Evolutionary conservation across 2,329 filamentous ascomycete genomes (phyloP), one percentile per base, ranked within the genome.

Genomic region (Pochonia chlamydosporia): DNA sequence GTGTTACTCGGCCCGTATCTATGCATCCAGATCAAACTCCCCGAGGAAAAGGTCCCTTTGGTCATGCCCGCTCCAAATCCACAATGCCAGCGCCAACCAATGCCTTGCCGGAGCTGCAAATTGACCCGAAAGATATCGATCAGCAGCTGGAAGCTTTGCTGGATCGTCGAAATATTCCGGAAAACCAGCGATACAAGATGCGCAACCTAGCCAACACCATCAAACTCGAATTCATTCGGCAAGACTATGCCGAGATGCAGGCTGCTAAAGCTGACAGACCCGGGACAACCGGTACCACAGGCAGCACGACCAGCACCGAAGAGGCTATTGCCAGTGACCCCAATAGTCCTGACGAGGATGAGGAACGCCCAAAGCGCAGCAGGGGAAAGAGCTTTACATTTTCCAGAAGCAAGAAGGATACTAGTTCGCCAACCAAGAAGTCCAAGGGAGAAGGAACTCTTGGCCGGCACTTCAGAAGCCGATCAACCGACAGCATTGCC

Each of bases 171-270:
- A 96, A 97, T 59, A 95, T 97, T 46, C 91, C 92, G 3, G 88
- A 95, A 60, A 87, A 96, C 54, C 90, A 96, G 74, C 79, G 92
- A 47, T 89, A 92, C 65, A 95, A 95, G 70, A 96, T 99, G 90
- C 81, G 92, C 40, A 91, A 84, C 48, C 73, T 99, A 50, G 89
- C 88, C 52, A 79, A 89, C 54, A 86, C 87, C 30, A 91, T 97
- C 71, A 99, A 99, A 69, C 88, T 90, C 62, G 91, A 97, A 61
- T 95, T 99, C 59, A 90, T 97, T 58, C 84, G 85, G 45, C 91
- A 95, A 63, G 88, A 96, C 63, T 89, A 87, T 74, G 81, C 80
- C 6, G 85, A 86, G 63, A 83, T 76, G 66, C 71, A 73, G 63
- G 74, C 76, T 45, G 69, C 72, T 56, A 68, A 68, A 62, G 59